Conservation (phyloP, 768 basidiomycete species). For the Rhizopogon roseolus region DNA sequence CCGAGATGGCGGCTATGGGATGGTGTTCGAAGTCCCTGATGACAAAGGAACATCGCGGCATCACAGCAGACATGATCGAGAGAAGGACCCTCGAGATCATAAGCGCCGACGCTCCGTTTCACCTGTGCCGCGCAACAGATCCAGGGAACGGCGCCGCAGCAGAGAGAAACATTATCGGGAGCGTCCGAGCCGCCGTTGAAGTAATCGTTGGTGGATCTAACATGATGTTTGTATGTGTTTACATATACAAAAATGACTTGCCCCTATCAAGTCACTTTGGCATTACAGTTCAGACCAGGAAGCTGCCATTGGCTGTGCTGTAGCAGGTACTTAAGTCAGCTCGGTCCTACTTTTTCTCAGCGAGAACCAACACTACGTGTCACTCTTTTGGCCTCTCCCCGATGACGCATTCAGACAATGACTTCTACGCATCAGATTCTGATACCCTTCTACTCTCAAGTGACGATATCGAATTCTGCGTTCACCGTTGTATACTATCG, state of each 20-base stretch:
- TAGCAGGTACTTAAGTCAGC: neutral
- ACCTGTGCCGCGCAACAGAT: conserved; percentile 17
- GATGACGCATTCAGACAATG: conserved; percentile 25
- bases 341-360: neutral
- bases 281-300: no score
- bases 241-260: neutral
- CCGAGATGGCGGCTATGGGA: conserved; percentile 44
- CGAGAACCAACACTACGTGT: conserved; percentile 7
- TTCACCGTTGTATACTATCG: conserved; percentile 59
- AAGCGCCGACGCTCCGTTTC: conserved; percentile 20
- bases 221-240: conserved; percentile 19
- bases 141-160: conserved; percentile 19
- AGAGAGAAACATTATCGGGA: conserved; percentile 35
- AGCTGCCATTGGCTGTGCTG: neutral
- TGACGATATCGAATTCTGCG: conserved; percentile 45
- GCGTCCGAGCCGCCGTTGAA: conserved; percentile 20
- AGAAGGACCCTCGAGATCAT: conserved; percentile 19
- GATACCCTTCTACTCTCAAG: conserved; percentile 50
- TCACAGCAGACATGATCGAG: conserved; percentile 47
- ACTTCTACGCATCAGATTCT: conserved; percentile 43
- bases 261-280: neutral
- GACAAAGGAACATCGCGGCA: conserved; percentile 26
- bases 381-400: conserved; percentile 6
- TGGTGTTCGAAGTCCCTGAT: conserved; percentile 82
- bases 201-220: conserved; percentile 13